These are phyloP conservation scores for Globisporangium polare DNA, from an alignment of 352 stramenopile species.

Conservation along the genomic window DNA sequence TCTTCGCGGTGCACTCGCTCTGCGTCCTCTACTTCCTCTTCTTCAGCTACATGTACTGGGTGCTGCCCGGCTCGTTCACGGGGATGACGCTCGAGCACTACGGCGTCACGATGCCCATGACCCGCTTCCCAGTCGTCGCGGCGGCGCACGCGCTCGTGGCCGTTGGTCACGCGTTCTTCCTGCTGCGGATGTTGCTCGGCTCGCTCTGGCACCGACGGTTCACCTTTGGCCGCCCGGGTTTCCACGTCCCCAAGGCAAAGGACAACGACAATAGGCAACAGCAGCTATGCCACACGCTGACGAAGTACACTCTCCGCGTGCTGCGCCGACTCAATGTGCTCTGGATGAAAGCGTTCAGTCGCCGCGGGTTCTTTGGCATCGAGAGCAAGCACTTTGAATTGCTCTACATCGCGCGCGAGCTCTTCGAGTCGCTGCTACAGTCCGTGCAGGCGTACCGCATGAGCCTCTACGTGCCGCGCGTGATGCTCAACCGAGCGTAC, in stretches of 20 bases:
- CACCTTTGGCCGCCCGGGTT: slow-evolving; percentile 8
- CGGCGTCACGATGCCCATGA: slow-evolving; percentile 3
- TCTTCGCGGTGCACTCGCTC: slow-evolving; percentile 4
- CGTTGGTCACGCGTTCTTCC: slow-evolving; percentile 9
- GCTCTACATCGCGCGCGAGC: slow-evolving; percentile 19
- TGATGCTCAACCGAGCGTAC: slow-evolving; percentile 17
- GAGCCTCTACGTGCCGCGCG: slow-evolving; percentile 12
- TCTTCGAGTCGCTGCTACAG: slow-evolving; percentile 23
- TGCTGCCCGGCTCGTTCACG: slow-evolving; percentile 2
- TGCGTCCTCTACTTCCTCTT: slow-evolving; percentile 11
- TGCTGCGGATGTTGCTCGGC: slow-evolving; percentile 14
- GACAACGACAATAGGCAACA: neutral
- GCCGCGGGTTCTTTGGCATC: slow-evolving; percentile 19
- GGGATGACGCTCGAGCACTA: slow-evolving; percentile 11
- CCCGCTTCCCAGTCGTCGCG: slow-evolving; percentile 4
- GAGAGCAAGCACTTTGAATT: slow-evolving; percentile 20
- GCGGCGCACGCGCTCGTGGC: slow-evolving; percentile 6
- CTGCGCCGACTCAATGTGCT: neutral
- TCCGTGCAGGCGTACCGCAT: slow-evolving; percentile 28
- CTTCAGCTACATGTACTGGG: slow-evolving; percentile 8
- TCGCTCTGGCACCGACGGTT: slow-evolving; percentile 4
- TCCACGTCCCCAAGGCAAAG: slow-evolving; percentile 1
- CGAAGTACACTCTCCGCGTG: neutral
- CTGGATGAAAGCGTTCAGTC: slow-evolving; percentile 5
- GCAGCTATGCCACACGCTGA: neutral